phyloP scores from a whole-genome alignment of 108 stramenopile species.

The Nitzschia sp. region DNA sequence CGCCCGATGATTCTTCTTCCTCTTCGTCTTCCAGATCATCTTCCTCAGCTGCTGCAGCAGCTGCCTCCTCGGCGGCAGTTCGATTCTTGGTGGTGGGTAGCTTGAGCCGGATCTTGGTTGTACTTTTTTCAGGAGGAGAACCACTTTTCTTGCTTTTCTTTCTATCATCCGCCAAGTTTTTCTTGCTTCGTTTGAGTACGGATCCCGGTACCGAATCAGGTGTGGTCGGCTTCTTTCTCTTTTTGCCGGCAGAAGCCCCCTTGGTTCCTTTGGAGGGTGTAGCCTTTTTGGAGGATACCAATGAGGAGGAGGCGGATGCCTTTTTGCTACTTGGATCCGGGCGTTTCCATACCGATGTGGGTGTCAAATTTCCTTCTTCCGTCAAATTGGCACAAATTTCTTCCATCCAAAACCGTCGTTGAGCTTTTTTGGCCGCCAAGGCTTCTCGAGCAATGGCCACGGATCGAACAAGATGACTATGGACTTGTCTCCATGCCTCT shows the following conservation, averaged over 20 bases:
- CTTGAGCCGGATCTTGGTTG: conserved; percentile 2
- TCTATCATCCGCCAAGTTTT: too few relatives aligned
- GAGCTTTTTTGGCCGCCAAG: conserved; percentile 56
- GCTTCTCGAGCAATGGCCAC: conserved; percentile 60
- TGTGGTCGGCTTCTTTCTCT: conserved; percentile 1
- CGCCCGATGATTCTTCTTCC: neutral
- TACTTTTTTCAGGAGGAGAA: neutral
- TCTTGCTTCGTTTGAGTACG: too few relatives aligned
- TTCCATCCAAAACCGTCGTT: conserved; percentile 68
- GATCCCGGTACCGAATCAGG: too few relatives aligned
- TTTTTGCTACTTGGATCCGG: neutral
- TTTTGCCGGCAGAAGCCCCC: conserved; percentile 1
- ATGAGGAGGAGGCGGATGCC: neutral
- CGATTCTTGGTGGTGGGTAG: neutral
- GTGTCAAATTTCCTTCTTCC: conserved; percentile 30
- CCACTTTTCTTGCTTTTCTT: conserved; percentile 8
- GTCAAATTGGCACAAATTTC: conserved; percentile 58
- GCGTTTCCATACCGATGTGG: conserved; percentile 37
- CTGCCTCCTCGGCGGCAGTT: conserved; percentile 1
- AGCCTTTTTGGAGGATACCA: neutral
- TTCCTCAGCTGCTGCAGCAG: neutral
- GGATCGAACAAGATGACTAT: conserved; percentile 51
- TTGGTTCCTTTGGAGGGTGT: neutral
- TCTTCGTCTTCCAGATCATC: neutral
- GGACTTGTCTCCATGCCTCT: conserved; percentile 69